These are phyloP conservation scores for Parafenestella ontariensis DNA, from an alignment of 2,329 filamentous ascomycete species.

Conservation along the genomic window DNA sequence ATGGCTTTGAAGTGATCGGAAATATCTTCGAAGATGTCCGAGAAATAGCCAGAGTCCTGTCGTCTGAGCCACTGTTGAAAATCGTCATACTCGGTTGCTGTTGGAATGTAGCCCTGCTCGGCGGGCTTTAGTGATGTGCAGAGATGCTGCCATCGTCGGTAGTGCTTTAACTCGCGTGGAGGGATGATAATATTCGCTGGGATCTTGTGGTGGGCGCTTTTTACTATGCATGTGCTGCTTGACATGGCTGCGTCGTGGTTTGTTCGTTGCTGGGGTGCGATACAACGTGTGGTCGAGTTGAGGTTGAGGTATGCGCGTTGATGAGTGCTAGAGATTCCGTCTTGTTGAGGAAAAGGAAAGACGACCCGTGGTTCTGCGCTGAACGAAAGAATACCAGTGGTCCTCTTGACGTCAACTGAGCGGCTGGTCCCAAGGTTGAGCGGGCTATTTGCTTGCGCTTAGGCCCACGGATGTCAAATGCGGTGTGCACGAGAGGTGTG, in stretches of 20 bases:
- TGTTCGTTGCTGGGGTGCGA: neutral
- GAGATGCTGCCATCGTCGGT: constrained; percentile 35
- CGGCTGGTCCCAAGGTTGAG: constrained; percentile 4
- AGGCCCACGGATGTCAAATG: neutral
- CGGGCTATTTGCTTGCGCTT: neutral
- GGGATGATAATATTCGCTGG: constrained; percentile 34
- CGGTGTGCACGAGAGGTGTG: neutral
- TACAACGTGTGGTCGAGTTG: neutral
- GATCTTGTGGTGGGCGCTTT: constrained; percentile 15
- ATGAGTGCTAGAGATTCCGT: neutral
- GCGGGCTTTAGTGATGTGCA: constrained; percentile 25
- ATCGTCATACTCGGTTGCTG: constrained; percentile 35
- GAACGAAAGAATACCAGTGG: neutral
- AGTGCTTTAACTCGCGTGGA: constrained; percentile 35
- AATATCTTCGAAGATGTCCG: constrained; percentile 37
- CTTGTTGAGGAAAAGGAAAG: too few relatives aligned
- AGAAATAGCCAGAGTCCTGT: constrained; percentile 42
- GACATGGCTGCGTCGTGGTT: neutral
- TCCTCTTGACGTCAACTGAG: neutral
- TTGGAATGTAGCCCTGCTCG: constrained; percentile 31
- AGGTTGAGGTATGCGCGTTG: neutral
- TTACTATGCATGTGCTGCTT: neutral
- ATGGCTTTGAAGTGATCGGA: constrained; percentile 22
- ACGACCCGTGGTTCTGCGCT: neutral
- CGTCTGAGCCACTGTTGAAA: constrained; percentile 40